Evolutionary conservation across 257 asterid genomes (phyloP).

Genomic region (Nicotiana obtusifolia): DNA sequence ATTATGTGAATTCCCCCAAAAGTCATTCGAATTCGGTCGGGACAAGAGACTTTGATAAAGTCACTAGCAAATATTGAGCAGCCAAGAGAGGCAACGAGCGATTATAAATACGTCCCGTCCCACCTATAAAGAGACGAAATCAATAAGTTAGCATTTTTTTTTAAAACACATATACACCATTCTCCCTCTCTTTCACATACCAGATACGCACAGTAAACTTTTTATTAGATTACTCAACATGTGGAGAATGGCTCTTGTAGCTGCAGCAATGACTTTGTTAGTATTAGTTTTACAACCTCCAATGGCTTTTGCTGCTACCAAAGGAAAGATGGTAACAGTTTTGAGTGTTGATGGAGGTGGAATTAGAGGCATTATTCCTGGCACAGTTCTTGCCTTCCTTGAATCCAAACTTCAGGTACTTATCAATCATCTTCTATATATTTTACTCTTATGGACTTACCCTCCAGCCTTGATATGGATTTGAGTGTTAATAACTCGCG

Average conservation of each 20-base stretch:
- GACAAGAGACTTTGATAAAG: not conserved
- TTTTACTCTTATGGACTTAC: too few species aligned
- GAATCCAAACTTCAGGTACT: slow-evolving; percentile 58
- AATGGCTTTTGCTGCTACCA: slow-evolving; percentile 23
- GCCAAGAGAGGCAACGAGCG: not conserved
- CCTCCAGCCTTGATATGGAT: too few species aligned
- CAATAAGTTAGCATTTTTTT: not conserved
- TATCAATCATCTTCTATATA: not conserved
- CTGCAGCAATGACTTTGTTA: slow-evolving; percentile 23
- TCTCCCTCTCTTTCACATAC: not conserved
- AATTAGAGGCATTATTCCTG: slow-evolving; percentile 54
- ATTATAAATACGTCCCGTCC: slow-evolving; percentile 3
- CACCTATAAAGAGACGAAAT: not conserved
- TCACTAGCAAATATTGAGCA: not conserved
- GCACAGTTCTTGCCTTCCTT: slow-evolving; percentile 34
- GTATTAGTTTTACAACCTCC: slow-evolving; percentile 14
- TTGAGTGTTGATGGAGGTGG: slow-evolving; percentile 71
- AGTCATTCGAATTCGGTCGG: not conserved
- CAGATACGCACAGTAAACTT: not conserved
- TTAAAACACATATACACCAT: not conserved
- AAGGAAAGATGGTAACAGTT: slow-evolving; percentile 37
- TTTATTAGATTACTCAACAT: not conserved
- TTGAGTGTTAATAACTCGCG: too few species aligned
- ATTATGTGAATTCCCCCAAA: not conserved
- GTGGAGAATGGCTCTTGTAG: slow-evolving; percentile 26